Base-by-base conservation (phyloP, 345 rosid species). In the Melastoma malabathricum region DNA sequence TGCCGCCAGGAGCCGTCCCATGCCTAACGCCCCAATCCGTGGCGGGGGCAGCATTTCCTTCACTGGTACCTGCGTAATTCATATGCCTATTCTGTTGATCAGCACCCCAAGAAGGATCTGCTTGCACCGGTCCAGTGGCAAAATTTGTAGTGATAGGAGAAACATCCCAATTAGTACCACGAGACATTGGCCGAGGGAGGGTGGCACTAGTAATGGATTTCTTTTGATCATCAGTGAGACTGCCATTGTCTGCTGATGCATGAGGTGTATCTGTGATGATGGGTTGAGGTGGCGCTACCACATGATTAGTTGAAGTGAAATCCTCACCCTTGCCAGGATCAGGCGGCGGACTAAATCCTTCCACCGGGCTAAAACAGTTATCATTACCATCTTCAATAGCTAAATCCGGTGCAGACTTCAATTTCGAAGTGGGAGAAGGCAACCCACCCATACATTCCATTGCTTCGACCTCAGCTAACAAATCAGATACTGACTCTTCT, bases 401-500 rank as follows among this genome's bases (percentile, higher is more conserved):
- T 71, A 85, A 68, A 43, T 75, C 87, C 10, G 54, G 56, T 44
- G 54, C 65, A 31, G 69, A 63, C 51, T 65, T 78, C 59, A 83
- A 56, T 54, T 63, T 76, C 8, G 87, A 83, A 62, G 96, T 82
- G 18, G 95, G 86, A 18, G 97, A 84, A 56, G 86, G 75, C 57
- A 87, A 70, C 46, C 83, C 81, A 63, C 72, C 65, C 41, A 79
- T 79, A 50, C 89, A 79, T 64, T 87, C 97, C 97, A 87, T 87
- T 12, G 98, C 98, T 77, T 92, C 98, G 58, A 87, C 95, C 69
- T 87, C 97, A n/a, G 98, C 98, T 75, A 92, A 68, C 47, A 92
- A 82, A 69, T 92, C 98, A 48, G 98, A 92, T 70, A 92, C 97
- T 15, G 98, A 92, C 64, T 92, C 98, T 69, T 87, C 97, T 44